These are phyloP conservation scores for Trichocladium uniseriatum DNA, from an alignment of 495 filamentous ascomycete genomes.

Conservation along the genomic window DNA sequence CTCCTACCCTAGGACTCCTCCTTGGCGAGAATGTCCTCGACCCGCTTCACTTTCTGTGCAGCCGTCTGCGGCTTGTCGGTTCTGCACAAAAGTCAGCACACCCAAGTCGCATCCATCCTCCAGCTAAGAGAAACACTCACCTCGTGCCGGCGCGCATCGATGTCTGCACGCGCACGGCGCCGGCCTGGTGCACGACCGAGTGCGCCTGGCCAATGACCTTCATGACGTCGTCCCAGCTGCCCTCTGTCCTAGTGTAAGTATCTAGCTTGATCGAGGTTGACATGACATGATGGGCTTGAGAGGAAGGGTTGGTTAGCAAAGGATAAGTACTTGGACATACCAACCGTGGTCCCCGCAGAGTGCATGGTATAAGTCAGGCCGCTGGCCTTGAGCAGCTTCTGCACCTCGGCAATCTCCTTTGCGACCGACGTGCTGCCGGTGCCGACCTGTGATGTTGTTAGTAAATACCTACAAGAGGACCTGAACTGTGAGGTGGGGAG, in stretches of 20 bases:
- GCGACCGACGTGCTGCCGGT: constrained; percentile 76
- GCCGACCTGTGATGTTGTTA: constrained; percentile 50
- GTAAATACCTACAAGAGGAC: background rate
- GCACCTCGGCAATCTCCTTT: constrained; percentile 78
- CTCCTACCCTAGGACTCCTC: background rate
- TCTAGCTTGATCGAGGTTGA: no score
- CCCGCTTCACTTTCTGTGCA: constrained; percentile 38
- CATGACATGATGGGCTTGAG: no score
- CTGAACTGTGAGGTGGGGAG: no score
- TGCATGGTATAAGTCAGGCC: constrained; percentile 82
- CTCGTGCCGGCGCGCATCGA: constrained; percentile 82
- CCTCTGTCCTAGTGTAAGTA: no score
- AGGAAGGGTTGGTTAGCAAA: background rate
- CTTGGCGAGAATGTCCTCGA: constrained; percentile 33
- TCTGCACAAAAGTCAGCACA: constrained; percentile 14
- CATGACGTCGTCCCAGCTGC: constrained; percentile 85
- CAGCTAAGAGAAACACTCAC: constrained; percentile 35
- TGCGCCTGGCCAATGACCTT: constrained; percentile 85
- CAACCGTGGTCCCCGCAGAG: constrained; percentile 83
- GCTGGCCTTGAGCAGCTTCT: constrained; percentile 70
- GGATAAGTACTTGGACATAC: constrained; percentile 36
- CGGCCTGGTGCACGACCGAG: constrained; percentile 68
- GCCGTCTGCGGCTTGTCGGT: constrained; percentile 43
- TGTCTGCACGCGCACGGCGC: constrained; percentile 74
- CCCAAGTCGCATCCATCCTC: background rate